Evolutionary conservation across 179 eudicot genomes (phyloP), one percentile per base, ranked within the genome.

Genomic region (Heliamphora ciliata): DNA sequence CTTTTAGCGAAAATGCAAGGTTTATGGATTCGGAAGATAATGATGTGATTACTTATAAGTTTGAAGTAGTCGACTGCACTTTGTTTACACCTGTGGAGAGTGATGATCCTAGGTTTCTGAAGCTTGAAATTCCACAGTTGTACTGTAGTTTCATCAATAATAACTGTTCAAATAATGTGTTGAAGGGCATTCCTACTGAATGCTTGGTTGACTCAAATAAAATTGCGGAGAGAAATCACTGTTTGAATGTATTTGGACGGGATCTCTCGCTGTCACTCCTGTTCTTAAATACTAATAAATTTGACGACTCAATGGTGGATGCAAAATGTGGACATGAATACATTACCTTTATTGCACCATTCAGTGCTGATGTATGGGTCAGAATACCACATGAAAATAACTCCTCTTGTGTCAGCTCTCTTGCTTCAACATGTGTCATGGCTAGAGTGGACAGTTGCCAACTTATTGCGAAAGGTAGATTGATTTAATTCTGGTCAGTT

Each of bases 301-400:
- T 81, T 81, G 79, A 79, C 77, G 65, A 82, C 68, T 83, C 87
- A 74, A 59, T 74, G 64, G 77, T 83, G 83, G 79, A 79, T 78
- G 78, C 82, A 77, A 70, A 69, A 59, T 80, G 84, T 70, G 85
- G 68, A 60, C 72, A 74, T 55, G 82, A 79, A 81, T 82, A 68
- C 81, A 83, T 82, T 67, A 75, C 76, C 81, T 87, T 94, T 69
- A 78, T 94, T 81, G 86, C 90, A 46, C 86, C 93, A 21, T 66
- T 88, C 52, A 89, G 86, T 87, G 88, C 90, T 84, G 94, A 97
- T 89, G 59, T 93, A 56, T 94, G 97, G 97, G 85, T 97, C 80
- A 89, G 93, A 84, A 85, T 93, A 84, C 94, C 98, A 13, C 74
- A 44, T 78, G 90, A 86, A 64, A 82, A 52, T 78, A 84, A 78